These are phyloP conservation scores for Hansenula lynferdii DNA, from an alignment of 1,139 yeast genomes.

Conservation along the genomic window DNA sequence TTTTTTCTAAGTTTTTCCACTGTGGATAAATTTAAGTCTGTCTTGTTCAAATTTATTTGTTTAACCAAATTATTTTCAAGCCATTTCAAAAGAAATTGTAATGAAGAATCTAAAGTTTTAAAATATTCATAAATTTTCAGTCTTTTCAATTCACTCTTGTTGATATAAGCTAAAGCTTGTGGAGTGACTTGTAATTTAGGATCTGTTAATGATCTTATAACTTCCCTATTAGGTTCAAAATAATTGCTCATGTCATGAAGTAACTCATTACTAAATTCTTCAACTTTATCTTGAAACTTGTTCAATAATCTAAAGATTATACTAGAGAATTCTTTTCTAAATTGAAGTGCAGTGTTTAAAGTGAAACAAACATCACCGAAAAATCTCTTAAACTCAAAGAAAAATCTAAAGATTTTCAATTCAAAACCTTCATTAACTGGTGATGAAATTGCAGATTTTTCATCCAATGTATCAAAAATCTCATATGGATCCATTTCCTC, in stretches of 20 bases:
- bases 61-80: conserved; percentile 51
- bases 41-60: conserved; percentile 29
- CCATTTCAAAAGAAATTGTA: conserved; percentile 42
- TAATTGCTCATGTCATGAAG: conserved; percentile 15
- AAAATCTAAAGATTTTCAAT: conserved; percentile 43
- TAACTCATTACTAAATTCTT: conserved; percentile 17
- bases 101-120: conserved; percentile 45
- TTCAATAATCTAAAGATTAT: conserved; percentile 26
- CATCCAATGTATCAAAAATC: conserved; percentile 23
- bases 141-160: conserved; percentile 21
- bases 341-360: conserved; percentile 53
- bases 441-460: conserved; percentile 18
- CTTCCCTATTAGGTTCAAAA: conserved; percentile 18
- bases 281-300: conserved; percentile 19
- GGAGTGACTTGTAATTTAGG: conserved; percentile 3
- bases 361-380: conserved; percentile 47
- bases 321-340: conserved; percentile 26
- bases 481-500: conserved; percentile 27
- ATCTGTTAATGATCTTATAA: conserved; percentile 8
- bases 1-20: conserved; percentile 46
- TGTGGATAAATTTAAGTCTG: conserved; percentile 25
- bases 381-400: conserved; percentile 48
- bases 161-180: conserved; percentile 6
- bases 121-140: conserved; percentile 26
- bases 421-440: no score